Base-by-base conservation (phyloP, 2,329 filamentous ascomycete species). In the Rhinocladiella similis region DNA sequence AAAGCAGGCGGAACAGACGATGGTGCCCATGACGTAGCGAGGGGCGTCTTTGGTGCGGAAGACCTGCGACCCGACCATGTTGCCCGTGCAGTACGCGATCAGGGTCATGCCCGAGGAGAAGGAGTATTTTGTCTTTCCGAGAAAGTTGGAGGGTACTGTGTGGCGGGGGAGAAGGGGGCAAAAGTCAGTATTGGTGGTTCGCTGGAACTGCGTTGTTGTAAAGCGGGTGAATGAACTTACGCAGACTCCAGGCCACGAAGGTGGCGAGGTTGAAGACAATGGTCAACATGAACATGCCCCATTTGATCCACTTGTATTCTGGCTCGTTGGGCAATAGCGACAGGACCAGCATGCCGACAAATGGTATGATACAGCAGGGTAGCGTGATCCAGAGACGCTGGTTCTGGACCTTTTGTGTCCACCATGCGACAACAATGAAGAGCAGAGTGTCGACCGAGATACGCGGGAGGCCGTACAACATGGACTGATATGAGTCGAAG, bases 41-140 rank as follows among this genome's bases (percentile, higher is more conserved):
- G 76, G 77, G 1, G 74, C 75, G 58, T 79, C 77, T 19, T 66
- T 67, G 3, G 68, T 63, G 47, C 72, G 70, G 67, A 79, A 80
- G 49, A 79, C 77, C 62, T 79, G 75, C 6, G 72, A 73, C 3
- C 77, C 76, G 2, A 70, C 70, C 72, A 78, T 78, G 61, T 79
- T 80, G 1, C 77, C 77, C 2, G 76, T 73, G 51, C 75, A 79
- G 62, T 78, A 79, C 74, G 4, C 22, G 22, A 77, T 69, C 50
- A 79, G 77, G 0, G 76, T 77, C 42, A 76, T 72, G 2, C 73
- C 75, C 7, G 71, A 74, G 7, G 74, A 76, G 39, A 79, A 65
- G 1, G 75, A 77, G 25, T 76, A 72, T 62, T 79, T 79, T 0
- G 77, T 79, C 6, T 75, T 70, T 6, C 77, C 77, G 3, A 75